Evolutionary conservation across 495 filamentous ascomycete genomes (phyloP).

Genomic region (Neurospora sp.): DNA sequence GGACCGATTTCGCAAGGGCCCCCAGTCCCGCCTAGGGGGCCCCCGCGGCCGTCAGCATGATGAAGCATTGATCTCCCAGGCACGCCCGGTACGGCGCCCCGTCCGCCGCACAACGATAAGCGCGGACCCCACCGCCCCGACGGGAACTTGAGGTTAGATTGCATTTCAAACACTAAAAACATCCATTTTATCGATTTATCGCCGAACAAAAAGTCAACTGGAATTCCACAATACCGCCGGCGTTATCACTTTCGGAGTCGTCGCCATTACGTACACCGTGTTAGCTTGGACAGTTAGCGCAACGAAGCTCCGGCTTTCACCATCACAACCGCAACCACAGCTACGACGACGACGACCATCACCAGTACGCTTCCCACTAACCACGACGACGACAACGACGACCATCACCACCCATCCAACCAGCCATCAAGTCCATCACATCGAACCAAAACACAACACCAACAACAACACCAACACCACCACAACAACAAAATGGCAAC

Average conservation of each 20-base stretch:
- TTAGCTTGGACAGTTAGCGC: not conserved
- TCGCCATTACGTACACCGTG: not conserved
- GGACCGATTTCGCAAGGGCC: not conserved
- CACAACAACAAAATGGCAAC: slow-evolving; percentile 15
- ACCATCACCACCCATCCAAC: not conserved
- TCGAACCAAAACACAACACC: not conserved
- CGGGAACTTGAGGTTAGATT: not conserved
- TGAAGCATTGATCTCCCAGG: not conserved
- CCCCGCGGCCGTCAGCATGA: not conserved
- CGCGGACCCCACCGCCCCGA: not conserved
- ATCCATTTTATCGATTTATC: not conserved
- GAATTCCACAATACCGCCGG: not conserved
- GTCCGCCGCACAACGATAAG: not conserved
- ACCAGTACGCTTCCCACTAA: not conserved
- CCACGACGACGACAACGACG: not conserved
- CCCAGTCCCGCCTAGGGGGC: not conserved
- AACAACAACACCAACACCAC: not conserved
- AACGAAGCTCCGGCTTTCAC: not conserved
- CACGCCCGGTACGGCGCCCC: not conserved
- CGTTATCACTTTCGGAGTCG: not conserved
- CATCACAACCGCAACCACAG: not conserved
- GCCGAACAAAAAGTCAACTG: not conserved
- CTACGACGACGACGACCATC: not conserved
- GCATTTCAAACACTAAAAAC: not conserved
- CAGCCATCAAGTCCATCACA: not conserved